These are phyloP conservation scores for Daphne laureola DNA, from an alignment of 441 rosid genomes.

Conservation along the genomic window DNA sequence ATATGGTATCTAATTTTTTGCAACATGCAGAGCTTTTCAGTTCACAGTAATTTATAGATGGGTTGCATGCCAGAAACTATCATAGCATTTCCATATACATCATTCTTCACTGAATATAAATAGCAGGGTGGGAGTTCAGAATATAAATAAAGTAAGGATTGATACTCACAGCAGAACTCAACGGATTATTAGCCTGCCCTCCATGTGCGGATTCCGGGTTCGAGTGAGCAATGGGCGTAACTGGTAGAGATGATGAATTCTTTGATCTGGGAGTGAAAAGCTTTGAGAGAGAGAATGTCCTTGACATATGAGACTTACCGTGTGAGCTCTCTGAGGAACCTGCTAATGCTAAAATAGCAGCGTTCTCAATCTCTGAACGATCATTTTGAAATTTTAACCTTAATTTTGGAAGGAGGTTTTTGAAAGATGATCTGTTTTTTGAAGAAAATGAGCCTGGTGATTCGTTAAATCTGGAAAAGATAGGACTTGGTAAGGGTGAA, in stretches of 20 bases:
- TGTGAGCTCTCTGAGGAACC: conserved; percentile 35
- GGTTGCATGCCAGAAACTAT: too few species aligned
- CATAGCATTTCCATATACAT: too few species aligned
- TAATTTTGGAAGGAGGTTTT: conserved; percentile 54
- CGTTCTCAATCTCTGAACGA: conserved; percentile 69
- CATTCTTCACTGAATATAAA: too few species aligned
- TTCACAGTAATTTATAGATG: too few species aligned
- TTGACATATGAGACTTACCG: conserved; percentile 43
- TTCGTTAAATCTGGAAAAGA: conserved; percentile 26
- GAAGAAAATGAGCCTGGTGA: conserved; percentile 39
- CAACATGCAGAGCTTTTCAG: too few species aligned
- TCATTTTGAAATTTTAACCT: conserved; percentile 51
- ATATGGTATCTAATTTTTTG: too few species aligned
- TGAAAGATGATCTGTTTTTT: conserved; percentile 34
- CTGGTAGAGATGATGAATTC: conserved; percentile 65
- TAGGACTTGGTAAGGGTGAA: conserved; percentile 71
- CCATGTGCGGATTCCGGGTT: conserved; percentile 87
- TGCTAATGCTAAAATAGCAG: conserved; percentile 59
- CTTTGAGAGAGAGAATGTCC: conserved; percentile 67
- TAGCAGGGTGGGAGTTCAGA: too few species aligned
- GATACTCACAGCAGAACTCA: conserved; percentile 32
- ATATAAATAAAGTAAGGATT: neutral
- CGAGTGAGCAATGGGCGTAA: conserved; percentile 61
- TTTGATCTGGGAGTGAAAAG: conserved; percentile 48
- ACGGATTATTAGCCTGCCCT: conserved; percentile 30